These are phyloP conservation scores for Blepharisma japonicum DNA, from an alignment of 73 alveolate species.

Conservation along the genomic window DNA sequence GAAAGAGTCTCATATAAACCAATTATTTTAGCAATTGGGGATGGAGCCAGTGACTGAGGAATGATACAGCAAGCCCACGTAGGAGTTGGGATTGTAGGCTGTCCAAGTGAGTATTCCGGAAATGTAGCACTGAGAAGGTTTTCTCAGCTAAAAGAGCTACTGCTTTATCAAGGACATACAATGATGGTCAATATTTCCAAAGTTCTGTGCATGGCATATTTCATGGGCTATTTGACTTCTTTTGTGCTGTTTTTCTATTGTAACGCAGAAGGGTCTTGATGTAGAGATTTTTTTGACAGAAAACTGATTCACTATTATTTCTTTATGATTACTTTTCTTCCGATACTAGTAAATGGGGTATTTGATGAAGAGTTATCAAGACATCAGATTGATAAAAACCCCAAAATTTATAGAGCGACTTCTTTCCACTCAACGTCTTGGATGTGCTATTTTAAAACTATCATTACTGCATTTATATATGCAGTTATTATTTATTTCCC, in stretches of 20 bases:
- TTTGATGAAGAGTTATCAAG: background rate
- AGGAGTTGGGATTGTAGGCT: conserved; percentile 25
- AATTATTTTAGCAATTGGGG: background rate
- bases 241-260: background rate
- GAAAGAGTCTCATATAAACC: background rate
- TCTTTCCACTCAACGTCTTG: no score
- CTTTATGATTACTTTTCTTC: background rate
- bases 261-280: background rate
- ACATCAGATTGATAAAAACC: background rate
- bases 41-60: background rate
- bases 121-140: background rate
- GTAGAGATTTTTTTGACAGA: background rate
- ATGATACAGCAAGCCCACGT: conserved; percentile 23
- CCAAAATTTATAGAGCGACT: no score
- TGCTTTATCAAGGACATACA: background rate
- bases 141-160: background rate
- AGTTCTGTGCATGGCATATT: background rate
- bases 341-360: background rate
- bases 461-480: no score
- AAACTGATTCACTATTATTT: background rate
- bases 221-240: background rate
- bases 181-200: background rate
- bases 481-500: no score
- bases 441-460: no score
- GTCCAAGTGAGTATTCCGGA: background rate